These are phyloP conservation scores for Mrakia gelida DNA, from an alignment of 768 basidiomycete genomes.

Conservation along the genomic window DNA sequence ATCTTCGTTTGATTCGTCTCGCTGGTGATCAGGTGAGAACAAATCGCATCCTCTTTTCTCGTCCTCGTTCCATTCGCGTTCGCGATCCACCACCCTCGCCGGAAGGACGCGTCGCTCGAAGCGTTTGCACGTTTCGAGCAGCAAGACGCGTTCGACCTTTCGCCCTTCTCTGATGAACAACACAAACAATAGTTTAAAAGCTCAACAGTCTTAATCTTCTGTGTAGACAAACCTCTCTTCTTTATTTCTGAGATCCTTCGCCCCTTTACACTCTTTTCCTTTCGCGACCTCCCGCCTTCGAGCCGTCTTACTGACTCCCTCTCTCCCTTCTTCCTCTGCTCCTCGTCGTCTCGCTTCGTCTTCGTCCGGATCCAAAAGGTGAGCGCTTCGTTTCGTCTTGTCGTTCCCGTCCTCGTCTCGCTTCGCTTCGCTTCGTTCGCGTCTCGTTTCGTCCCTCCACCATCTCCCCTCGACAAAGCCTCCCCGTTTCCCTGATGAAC, in stretches of 20 bases:
- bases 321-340: neutral
- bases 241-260: conserved; percentile 27
- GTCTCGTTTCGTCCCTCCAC: neutral
- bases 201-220: conserved; percentile 45
- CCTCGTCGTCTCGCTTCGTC: neutral
- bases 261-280: conserved; percentile 7
- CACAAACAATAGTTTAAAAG: conserved; percentile 40
- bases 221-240: conserved; percentile 36
- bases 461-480: neutral
- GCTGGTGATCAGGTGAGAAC: conserved; percentile 2
- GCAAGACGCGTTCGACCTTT: too few relatives aligned
- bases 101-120: neutral
- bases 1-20: neutral
- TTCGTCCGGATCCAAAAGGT: conserved; percentile 33
- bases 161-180: conserved; percentile 33
- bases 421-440: neutral
- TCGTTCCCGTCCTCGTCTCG: neutral
- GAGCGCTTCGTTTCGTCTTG: neutral
- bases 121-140: too few relatives aligned
- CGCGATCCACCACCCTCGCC: neutral
- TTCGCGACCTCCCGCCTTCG: conserved; percentile 10
- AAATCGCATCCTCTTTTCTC: neutral
- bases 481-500: conserved; percentile 37
- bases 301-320: neutral
- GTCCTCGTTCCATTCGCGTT: neutral